phyloP scores from a whole-genome alignment of 805 yeast genomes.

The Nakazawaea sp. region DNA sequence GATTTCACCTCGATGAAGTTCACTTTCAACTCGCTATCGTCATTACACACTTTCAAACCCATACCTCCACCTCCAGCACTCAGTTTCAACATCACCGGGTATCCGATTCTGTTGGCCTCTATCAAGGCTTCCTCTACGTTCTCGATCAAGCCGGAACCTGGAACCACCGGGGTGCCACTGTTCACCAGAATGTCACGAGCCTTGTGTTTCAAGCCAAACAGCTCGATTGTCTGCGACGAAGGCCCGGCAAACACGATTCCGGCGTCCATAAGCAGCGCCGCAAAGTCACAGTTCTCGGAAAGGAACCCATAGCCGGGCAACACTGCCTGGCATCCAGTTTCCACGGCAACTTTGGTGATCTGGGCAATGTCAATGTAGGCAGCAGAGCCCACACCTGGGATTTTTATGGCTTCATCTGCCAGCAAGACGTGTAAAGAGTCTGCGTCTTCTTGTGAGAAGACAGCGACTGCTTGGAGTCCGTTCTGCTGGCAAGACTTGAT shows the following conservation, averaged over 20 bases:
- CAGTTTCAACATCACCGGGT: constrained; percentile 22
- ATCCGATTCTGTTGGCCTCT: constrained; percentile 17
- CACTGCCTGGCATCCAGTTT: constrained; percentile 26
- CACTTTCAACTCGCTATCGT: constrained; percentile 12
- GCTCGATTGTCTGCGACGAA: constrained; percentile 17
- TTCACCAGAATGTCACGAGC: constrained; percentile 20
- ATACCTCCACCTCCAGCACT: constrained; percentile 26
- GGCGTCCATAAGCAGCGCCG: constrained; percentile 11
- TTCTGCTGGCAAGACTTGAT: constrained; percentile 16
- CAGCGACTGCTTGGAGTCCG: constrained; percentile 16
- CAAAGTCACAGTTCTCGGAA: constrained; percentile 24
- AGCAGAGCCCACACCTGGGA: constrained; percentile 21
- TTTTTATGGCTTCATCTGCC: constrained; percentile 19
- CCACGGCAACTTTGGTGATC: constrained; percentile 22
- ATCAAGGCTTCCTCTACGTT: constrained; percentile 11
- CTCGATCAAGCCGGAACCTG: constrained; percentile 18
- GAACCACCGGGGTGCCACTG: constrained; percentile 20
- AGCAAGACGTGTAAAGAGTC: constrained; percentile 22
- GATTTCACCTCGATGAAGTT: constrained; percentile 17
- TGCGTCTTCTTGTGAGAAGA: constrained; percentile 20
- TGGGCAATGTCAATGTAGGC: constrained; percentile 19
- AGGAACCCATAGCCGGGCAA: constrained; percentile 35
- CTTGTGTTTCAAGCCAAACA: constrained; percentile 22
- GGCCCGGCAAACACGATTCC: constrained; percentile 22
- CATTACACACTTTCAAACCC: constrained; percentile 19